Evolutionary conservation across 2,329 filamentous ascomycete genomes (phyloP), one percentile per base, ranked within the genome.

Genomic region (Tetracladium maxilliforme): DNA sequence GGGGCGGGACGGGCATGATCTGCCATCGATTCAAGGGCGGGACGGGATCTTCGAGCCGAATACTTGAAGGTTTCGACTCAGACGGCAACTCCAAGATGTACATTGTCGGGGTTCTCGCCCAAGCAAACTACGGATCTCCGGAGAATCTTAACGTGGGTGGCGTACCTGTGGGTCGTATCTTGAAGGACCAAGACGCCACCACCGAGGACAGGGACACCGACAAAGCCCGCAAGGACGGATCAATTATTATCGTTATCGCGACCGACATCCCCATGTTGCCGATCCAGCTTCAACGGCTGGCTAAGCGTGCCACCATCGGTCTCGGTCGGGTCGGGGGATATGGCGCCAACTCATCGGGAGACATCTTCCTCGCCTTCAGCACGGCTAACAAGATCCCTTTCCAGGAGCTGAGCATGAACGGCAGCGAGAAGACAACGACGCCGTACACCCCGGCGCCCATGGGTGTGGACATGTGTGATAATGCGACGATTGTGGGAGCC

Each of bases 1-100:
- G 73, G 4, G 73, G 73, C 11, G 73, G 73, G n/a, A 71, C 70
- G 1, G 71, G 70, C 10, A 76, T 77, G 69, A 57, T 69, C 19
- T 73, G 67, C 38, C 68, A 75, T 37, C 61, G 60, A 33, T 74
- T 69, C 51, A 76, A 77, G 41, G 73, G 70, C 18, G 72, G 73
- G 1, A 79, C 72, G 1, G 72, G 72, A 2, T 70, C 61, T 1
- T 63, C 62, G 35, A 70, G 61, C 23, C 58, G 73, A 14, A 34
- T 68, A 6, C 57, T 77, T n/a, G 45, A 49, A 3, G 61, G 62
- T 0, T 35, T 53, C 14, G 51, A 53, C 22, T 28, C 23, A 9
- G 31, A 38, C 5, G 44, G 41, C 2, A 41, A 38, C 4, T 15
- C 11, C 8, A 55, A 46, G 28, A 45, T 49, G 4, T 77, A 69